Conservation (phyloP, 345 rosid genomes). For the Kernera saxatilis region DNA sequence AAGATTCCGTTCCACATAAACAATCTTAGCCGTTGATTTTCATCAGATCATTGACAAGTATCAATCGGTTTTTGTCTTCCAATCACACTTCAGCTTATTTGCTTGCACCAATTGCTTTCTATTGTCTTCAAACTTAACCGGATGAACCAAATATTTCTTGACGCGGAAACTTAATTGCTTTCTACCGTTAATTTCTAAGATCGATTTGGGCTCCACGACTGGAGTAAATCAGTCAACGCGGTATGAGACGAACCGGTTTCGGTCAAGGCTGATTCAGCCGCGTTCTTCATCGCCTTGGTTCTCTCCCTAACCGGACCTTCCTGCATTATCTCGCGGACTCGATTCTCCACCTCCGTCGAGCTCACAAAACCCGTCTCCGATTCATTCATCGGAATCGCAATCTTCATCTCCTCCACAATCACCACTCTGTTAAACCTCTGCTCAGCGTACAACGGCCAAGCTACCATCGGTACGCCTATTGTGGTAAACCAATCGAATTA, state of each 20-base stretch:
- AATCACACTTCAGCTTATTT: background rate
- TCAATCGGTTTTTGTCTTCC: background rate
- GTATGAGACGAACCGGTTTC: slow-evolving; percentile 41
- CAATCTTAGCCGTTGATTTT: background rate
- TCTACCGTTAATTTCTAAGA: background rate
- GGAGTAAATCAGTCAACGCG: slow-evolving; percentile 25
- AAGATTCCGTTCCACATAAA: background rate
- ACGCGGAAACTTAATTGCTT: background rate
- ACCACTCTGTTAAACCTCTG: slow-evolving; percentile 38
- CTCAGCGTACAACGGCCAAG: slow-evolving; percentile 54
- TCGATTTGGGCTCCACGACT: slow-evolving; percentile 24
- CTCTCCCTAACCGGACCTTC: slow-evolving; percentile 32
- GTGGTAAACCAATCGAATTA: background rate
- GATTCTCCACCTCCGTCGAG: slow-evolving; percentile 42
- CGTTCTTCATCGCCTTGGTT: slow-evolving; percentile 30
- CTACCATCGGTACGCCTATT: slow-evolving; percentile 42
- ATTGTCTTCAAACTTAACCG: background rate
- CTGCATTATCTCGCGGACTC: slow-evolving; percentile 49
- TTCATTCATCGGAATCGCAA: slow-evolving; percentile 43
- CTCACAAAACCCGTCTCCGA: slow-evolving; percentile 42
- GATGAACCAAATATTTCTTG: background rate
- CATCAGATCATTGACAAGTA: background rate
- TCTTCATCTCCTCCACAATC: slow-evolving; percentile 50
- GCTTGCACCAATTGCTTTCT: background rate
- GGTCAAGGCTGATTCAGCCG: slow-evolving; percentile 32